Percentiles rank a stretch among this genome's conserved stretches.
Conservation (phyloP, 768 basidiomycete genomes). For the Gloeophyllum trabeum region DNA sequence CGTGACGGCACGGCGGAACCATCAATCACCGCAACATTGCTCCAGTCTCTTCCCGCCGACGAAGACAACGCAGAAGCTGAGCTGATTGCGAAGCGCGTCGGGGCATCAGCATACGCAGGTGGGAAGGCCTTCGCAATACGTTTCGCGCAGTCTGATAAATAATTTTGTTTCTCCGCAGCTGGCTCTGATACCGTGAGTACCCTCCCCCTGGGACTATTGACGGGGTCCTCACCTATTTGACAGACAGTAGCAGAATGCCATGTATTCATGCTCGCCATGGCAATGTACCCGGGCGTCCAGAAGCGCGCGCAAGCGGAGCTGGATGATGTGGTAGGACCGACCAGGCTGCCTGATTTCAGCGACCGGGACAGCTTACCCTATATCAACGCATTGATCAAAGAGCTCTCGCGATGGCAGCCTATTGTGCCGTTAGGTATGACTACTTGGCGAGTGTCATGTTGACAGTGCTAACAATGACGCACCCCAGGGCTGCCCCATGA, state of each 20-base stretch:
- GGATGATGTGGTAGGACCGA: neutral
- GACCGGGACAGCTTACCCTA: neutral
- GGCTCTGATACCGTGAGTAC: neutral
- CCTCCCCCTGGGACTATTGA: neutral
- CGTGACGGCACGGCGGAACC: neutral
- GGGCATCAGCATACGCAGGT: neutral
- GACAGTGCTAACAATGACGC: neutral
- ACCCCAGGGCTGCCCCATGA: constrained; percentile 23
- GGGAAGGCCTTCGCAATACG: neutral
- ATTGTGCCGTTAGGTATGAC: neutral
- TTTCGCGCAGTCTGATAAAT: neutral
- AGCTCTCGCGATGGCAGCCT: neutral
- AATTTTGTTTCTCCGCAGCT: neutral
- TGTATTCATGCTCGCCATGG: neutral
- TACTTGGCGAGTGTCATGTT: neutral
- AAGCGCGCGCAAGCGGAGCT: neutral
- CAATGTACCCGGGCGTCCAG: neutral
- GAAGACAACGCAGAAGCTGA: neutral
- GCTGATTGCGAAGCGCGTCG: neutral
- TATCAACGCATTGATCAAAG: neutral
- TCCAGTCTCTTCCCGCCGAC: neutral
- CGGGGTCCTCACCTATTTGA: neutral
- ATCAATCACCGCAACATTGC: neutral
- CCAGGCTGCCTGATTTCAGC: neutral
- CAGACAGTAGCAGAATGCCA: neutral